Percentiles rank a stretch among this genome's conserved stretches.
These are phyloP conservation scores for Botryotinia convoluta DNA, from an alignment of 2,329 filamentous ascomycete genomes.

Conservation along the genomic window DNA sequence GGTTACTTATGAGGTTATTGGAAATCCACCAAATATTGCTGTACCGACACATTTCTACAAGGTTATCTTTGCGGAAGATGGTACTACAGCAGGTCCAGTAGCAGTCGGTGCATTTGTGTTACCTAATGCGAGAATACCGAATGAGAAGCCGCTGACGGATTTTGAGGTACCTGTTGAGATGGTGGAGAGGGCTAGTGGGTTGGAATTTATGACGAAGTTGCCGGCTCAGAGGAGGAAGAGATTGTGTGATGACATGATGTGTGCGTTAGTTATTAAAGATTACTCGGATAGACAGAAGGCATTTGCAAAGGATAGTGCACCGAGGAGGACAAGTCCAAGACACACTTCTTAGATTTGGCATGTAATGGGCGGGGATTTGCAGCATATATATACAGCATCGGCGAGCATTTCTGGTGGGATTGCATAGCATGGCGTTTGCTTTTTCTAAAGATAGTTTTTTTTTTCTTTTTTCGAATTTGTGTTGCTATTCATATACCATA, in stretches of 20 bases:
- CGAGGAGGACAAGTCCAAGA: conserved; percentile 36
- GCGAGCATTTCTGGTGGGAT: conserved; percentile 6
- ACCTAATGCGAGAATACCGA: conserved; percentile 85
- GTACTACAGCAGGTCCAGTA: conserved; percentile 66
- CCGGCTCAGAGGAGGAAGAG: conserved; percentile 70
- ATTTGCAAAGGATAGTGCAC: conserved; percentile 40
- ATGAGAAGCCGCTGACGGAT: conserved; percentile 80
- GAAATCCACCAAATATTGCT: conserved; percentile 86
- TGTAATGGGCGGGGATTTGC: conserved; percentile 24
- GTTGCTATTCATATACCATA: conserved; percentile 21
- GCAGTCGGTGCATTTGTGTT: conserved; percentile 92
- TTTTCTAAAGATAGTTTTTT: neutral
- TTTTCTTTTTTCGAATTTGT: neutral
- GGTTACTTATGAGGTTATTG: conserved; percentile 93
- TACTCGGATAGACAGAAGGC: conserved; percentile 63
- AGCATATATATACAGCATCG: conserved; percentile 18
- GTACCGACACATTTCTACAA: conserved; percentile 99
- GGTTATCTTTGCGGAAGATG: conserved; percentile 94
- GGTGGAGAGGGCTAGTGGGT: conserved; percentile 84
- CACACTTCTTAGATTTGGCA: conserved; percentile 27
- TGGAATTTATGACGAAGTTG: conserved; percentile 85
- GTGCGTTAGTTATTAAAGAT: conserved; percentile 79
- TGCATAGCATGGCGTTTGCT: conserved; percentile 26
- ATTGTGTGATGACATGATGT: conserved; percentile 83
- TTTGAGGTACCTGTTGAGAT: conserved; percentile 95